These are phyloP conservation scores for Stevia rebaudiana DNA, from an alignment of 140 eudicot species.

Conservation along the genomic window DNA sequence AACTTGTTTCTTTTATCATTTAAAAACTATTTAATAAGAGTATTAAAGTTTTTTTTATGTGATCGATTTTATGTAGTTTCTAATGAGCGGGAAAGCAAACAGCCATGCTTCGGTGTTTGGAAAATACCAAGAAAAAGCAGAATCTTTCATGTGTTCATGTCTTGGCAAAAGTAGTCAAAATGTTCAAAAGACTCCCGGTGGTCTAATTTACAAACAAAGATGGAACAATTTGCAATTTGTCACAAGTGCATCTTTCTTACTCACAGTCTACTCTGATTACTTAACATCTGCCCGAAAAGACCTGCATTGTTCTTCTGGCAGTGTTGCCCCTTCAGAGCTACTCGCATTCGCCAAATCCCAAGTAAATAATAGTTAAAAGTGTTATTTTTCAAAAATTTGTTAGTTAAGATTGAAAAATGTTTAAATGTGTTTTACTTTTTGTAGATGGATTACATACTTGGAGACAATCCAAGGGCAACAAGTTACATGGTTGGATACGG, in stretches of 20 bases:
- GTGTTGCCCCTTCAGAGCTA: conserved; percentile 69
- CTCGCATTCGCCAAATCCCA: conserved; percentile 77
- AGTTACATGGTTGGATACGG: conserved; percentile 99
- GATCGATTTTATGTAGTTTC: conserved; percentile 42
- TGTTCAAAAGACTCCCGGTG: conserved; percentile 90
- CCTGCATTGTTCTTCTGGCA: conserved; percentile 56
- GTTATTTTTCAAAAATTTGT: background rate
- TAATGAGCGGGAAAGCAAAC: conserved; percentile 78
- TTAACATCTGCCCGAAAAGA: conserved; percentile 66
- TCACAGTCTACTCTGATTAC: conserved; percentile 87
- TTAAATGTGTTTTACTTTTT: background rate
- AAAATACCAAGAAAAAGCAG: conserved; percentile 78
- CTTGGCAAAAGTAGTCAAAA: conserved; percentile 72
- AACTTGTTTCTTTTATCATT: background rate
- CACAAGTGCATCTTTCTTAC: conserved; percentile 86
- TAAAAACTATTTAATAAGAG: background rate
- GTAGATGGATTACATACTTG: conserved; percentile 87
- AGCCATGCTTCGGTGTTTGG: conserved; percentile 52
- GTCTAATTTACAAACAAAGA: conserved; percentile 73
- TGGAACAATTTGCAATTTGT: conserved; percentile 98
- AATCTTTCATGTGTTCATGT: conserved; percentile 85
- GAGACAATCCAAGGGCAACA: conserved; percentile 96
- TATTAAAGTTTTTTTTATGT: background rate
- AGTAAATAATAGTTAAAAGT: conserved; percentile 23
- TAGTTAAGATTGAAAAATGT: background rate